A percentile compares a stretch with the other conserved stretches of the same genome.
These are phyloP conservation scores for Orbilia brochopaga DNA, from an alignment of 2,329 filamentous ascomycete genomes.

Conservation along the genomic window DNA sequence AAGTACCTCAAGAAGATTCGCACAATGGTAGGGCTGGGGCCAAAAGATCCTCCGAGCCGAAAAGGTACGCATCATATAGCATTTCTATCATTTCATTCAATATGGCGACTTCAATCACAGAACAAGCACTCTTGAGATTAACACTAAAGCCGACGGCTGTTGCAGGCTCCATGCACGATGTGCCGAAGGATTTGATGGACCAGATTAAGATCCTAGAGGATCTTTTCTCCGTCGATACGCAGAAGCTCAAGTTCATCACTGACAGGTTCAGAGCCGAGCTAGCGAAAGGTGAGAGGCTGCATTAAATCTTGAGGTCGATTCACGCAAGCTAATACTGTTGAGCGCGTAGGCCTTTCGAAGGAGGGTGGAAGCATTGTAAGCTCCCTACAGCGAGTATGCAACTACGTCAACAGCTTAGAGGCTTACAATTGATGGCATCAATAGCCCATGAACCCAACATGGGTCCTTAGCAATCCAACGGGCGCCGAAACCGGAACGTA, in stretches of 20 bases:
- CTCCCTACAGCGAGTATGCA: conserved; percentile 52
- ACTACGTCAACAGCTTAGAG: conserved; percentile 51
- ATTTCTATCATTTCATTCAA: conserved; percentile 6
- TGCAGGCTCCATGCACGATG: conserved; percentile 84
- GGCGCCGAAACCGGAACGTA: conserved; percentile 87
- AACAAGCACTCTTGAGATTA: conserved; percentile 6
- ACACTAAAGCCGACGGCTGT: conserved; percentile 1
- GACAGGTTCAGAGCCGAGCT: conserved; percentile 88
- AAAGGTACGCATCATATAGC: conserved; percentile 52
- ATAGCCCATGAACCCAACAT: conserved; percentile 96
- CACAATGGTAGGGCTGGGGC: conserved; percentile 49
- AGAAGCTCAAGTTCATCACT: conserved; percentile 87
- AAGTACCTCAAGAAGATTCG: conserved; percentile 30
- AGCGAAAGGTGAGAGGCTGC: conserved; percentile 69
- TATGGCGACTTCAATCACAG: not conserved
- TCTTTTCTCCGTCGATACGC: conserved; percentile 75
- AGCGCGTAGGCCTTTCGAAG: conserved; percentile 71
- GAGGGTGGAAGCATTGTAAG: conserved; percentile 92
- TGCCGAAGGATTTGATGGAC: conserved; percentile 65
- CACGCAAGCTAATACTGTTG: conserved; percentile 45
- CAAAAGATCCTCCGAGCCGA: conserved; percentile 53
- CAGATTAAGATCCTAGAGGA: conserved; percentile 86
- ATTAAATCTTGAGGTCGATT: not conserved
- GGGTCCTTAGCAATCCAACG: conserved; percentile 88
- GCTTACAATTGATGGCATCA: conserved; percentile 5